Evolutionary conservation across 1,139 yeast genomes (phyloP).

Genomic region (Yamadazyma conglobata): DNA sequence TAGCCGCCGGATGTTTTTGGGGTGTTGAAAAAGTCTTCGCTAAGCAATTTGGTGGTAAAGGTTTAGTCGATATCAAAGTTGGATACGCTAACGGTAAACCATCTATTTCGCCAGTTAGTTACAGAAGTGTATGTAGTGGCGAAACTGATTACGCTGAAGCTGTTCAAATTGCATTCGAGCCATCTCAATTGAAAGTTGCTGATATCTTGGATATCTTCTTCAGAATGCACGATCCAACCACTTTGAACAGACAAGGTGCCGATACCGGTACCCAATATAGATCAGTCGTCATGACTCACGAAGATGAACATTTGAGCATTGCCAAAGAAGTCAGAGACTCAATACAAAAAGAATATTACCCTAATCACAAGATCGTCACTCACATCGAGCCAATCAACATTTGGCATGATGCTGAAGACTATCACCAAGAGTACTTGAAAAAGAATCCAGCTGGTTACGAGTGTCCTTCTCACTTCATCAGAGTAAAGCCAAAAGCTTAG

Average conservation of each 20-base stretch:
- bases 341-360: conserved; percentile 42
- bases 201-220: conserved; percentile 81
- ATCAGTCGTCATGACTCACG: conserved; percentile 66
- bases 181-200: conserved; percentile 51
- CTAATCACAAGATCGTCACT: conserved; percentile 50
- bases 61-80: conserved; percentile 72
- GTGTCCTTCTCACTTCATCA: conserved; percentile 81
- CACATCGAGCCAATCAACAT: conserved; percentile 60
- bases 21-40: conserved; percentile 84
- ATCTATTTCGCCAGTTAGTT: conserved; percentile 52
- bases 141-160: conserved; percentile 74
- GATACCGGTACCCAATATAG: conserved; percentile 84
- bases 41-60: conserved; percentile 59
- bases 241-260: conserved; percentile 69
- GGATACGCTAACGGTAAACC: conserved; percentile 84
- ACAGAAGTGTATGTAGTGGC: conserved; percentile 73
- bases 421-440: conserved; percentile 78
- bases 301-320: conserved; percentile 35
- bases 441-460: conserved; percentile 83
- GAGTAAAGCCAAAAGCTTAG: conserved; percentile 36
- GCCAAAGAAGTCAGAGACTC: conserved; percentile 29
- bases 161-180: conserved; percentile 79
- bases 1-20: conserved; percentile 94
- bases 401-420: conserved; percentile 92
- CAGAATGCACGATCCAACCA: conserved; percentile 76